phyloP scores from a whole-genome alignment of 2,329 filamentous ascomycete species.

The Plectosphaerella plurivora region DNA sequence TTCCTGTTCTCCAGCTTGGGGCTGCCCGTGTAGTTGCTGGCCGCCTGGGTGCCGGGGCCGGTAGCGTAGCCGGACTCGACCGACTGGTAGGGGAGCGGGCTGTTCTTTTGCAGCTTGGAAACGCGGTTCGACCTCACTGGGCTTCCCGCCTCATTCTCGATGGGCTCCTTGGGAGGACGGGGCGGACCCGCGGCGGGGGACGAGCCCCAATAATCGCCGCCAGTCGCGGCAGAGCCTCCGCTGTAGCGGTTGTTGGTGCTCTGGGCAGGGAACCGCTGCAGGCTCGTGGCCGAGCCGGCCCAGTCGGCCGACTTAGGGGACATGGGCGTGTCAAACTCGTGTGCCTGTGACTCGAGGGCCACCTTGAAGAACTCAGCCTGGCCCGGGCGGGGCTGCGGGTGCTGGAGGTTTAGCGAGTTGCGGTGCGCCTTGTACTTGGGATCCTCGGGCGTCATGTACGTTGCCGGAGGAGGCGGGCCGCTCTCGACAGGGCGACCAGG shows the following conservation, averaged over 20 bases:
- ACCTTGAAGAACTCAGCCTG: conserved; percentile 71
- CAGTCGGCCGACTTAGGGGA: conserved; percentile 59
- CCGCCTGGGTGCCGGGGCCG: conserved; percentile 39
- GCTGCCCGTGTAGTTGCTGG: conserved; percentile 47
- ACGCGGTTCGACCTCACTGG: conserved; percentile 43
- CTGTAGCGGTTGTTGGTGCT: conserved; percentile 44
- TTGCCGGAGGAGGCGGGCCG: conserved; percentile 35
- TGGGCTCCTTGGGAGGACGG: conserved; percentile 59
- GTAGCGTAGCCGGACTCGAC: conserved; percentile 52
- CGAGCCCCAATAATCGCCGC: conserved; percentile 39
- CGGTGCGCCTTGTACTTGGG: conserved; percentile 80
- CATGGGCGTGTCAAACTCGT: conserved; percentile 58
- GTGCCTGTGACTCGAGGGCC: conserved; percentile 67
- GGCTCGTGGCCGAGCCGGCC: conserved; percentile 56
- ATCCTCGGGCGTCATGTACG: conserved; percentile 57
- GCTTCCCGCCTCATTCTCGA: conserved; percentile 38
- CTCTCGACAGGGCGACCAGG: conserved; percentile 16
- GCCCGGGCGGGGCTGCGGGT: conserved; percentile 72
- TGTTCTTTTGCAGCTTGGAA: conserved; percentile 48
- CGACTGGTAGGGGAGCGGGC: conserved; percentile 52
- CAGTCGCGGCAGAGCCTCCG: conserved; percentile 23
- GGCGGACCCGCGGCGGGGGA: conserved; percentile 45
- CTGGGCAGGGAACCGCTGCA: conserved; percentile 45
- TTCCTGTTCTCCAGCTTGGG: conserved; percentile 55
- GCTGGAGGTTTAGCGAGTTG: conserved; percentile 74